Evolutionary conservation across 2,329 filamentous ascomycete genomes (phyloP), one percentile per base, ranked within the genome.

Genomic region (Aspergillus sp.): DNA sequence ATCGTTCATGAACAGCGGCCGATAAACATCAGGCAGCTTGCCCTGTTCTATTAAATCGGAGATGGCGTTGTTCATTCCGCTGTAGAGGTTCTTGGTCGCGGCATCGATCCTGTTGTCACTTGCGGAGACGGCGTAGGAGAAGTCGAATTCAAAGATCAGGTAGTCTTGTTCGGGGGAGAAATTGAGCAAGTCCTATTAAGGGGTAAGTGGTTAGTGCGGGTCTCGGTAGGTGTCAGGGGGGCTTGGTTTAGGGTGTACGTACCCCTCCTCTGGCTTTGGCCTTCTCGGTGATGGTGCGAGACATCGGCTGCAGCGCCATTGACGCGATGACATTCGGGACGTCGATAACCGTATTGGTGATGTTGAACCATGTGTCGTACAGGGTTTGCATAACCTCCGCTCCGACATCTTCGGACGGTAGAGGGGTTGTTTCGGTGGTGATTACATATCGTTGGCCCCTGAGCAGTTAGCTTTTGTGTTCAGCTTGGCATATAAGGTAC

Each of bases 1-100:
- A 47, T 80, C 78, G 55, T 79, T 80, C 73, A 79, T 78, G 62
- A 81, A 81, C 5, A 80, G 64, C 7, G 78, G 78, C 14, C 75
- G 64, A 56, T 79, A 77, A 6, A 72, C 74, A 27, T 77, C 69
- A 0, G 76, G 72, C 17, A 78, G 64, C 4, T 68, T 64, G 11
- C 73, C 75, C 9, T 70, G 55, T 6, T 70, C 58, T 40, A 73
- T 71, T 52, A 69, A 75, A 33, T 69, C 64, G 17, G 70, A 64
- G 7, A 77, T 67, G 2, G 72, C 55, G 12, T 71, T 70, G n/a
- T 65, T 65, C 52, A 75, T 65, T 6, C 74, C 75, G 2, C 63
- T 65, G 57, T 77, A 77, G 5, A 77, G 69, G 11, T 68, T 63
- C 52, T 76, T 70, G 43, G 71, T 73, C 1, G 74, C 75, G 6